phyloP scores from a whole-genome alignment of 78 protist species.

The Isochrysis galbana region DNA sequence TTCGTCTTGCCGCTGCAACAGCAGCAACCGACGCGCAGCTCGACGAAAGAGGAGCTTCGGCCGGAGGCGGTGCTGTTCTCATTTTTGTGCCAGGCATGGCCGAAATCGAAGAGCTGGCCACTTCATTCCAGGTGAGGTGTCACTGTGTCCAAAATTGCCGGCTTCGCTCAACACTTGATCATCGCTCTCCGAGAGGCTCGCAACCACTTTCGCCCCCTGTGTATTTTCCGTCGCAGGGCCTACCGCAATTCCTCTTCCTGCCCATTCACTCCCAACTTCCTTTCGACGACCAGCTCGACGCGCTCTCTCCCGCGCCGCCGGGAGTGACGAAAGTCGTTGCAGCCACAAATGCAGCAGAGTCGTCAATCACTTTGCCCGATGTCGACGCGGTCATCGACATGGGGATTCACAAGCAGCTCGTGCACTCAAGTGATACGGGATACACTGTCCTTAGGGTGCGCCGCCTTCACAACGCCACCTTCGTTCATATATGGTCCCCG shows the following conservation, averaged over 20 bases:
- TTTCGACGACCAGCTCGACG: conserved; percentile 10
- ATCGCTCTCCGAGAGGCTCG: too few relatives aligned
- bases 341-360: conserved; percentile 11
- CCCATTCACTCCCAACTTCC: not conserved
- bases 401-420: not conserved
- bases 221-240: too few relatives aligned
- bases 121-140: not conserved
- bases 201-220: not conserved
- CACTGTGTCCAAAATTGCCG: too few relatives aligned
- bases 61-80: conserved; percentile 12
- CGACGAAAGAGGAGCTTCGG: too few relatives aligned
- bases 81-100: not conserved
- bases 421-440: not conserved
- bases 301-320: not conserved
- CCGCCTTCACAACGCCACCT: too few relatives aligned
- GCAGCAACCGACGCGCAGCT: not conserved
- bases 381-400: not conserved
- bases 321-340: not conserved
- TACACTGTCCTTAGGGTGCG: not conserved
- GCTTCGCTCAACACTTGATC: too few relatives aligned
- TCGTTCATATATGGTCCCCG: too few relatives aligned
- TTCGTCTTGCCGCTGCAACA: not conserved
- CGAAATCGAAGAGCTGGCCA: conserved; percentile 4
- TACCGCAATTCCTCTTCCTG: not conserved
- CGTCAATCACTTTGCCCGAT: not conserved